Base-by-base conservation (phyloP, 352 stramenopile genomes). In the Phytophthora parvispora region DNA sequence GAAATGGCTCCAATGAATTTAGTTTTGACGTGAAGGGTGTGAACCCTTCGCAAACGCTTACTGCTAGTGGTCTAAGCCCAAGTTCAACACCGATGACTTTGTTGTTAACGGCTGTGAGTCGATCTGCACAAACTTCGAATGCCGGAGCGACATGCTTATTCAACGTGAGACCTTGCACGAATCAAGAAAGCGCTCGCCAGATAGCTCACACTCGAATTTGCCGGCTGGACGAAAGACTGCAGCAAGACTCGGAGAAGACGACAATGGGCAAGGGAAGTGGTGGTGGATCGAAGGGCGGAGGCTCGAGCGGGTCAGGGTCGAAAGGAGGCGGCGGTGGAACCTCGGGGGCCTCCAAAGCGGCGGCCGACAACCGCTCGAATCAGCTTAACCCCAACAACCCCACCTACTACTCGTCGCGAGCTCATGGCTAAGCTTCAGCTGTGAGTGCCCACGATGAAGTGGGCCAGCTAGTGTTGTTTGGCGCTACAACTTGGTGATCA, bases 361-460 rank as follows among this genome's bases (percentile, higher is more conserved):
- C 72, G 1, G 51, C 38, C 2, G 72, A 83, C 45, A 80, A 83
- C 31, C 72, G 61, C 13, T 48, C 75, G 0, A 83, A 81, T 36
- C 78, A 86, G 31, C 34, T 83, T 8, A 86, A 86, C 22, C 75
- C 78, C 0, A 86, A 86, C 50, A 86, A 86, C 22, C 15, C 62
- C 0, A 28, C 60, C 22, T 86, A 80, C 47, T 9, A 74, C 40
- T 68, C 63, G 52, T 77, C 69, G n/a, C 68, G 68, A 15, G 62
- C 56, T 22, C 25, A 65, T 6, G 65, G 63, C 18, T 71, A 67
- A 43, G 32, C 29, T 9, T 15, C 7, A 22, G 22, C 3, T 27
- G 24, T 48, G n/a, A 47, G 13, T 34, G 29, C 34, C 45, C 31
- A 56, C 38, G 9, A 45, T 28, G 49, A 28, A 49, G 42, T 49